Evolutionary conservation across 169 alveolate species (phyloP).

Genomic region (Eimeria falciformis): DNA sequence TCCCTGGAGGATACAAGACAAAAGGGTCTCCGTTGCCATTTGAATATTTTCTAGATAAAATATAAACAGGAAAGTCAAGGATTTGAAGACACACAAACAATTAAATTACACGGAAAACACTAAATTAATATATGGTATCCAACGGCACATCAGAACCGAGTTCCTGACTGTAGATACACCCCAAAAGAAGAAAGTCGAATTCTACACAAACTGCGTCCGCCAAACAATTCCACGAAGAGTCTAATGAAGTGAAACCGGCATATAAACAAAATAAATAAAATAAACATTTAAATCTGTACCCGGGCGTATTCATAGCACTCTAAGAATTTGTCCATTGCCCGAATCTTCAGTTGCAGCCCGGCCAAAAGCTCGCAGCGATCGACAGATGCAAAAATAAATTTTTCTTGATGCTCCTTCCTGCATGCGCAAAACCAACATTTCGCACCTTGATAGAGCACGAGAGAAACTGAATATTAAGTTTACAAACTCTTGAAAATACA

Average conservation of each 20-base stretch:
- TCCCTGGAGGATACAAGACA: not conserved
- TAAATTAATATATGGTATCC: not conserved
- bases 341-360: conserved; percentile 76
- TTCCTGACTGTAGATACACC: too few relatives aligned
- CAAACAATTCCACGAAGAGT: not conserved
- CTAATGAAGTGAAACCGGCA: too few relatives aligned
- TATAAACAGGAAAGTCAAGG: too few relatives aligned
- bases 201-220: not conserved
- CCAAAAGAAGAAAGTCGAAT: not conserved
- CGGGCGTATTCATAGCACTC: conserved; percentile 34
- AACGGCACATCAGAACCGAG: too few relatives aligned
- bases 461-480: too few relatives aligned
- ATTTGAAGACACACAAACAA: not conserved
- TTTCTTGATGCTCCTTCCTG: conserved; percentile 29
- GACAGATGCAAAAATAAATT: conserved; percentile 71
- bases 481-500: too few relatives aligned
- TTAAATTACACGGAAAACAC: not conserved
- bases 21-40: too few relatives aligned
- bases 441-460: too few relatives aligned
- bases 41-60: too few relatives aligned
- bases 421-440: not conserved
- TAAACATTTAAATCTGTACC: not conserved
- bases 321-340: conserved; percentile 41
- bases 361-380: conserved; percentile 79
- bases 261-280: not conserved